Evolutionary conservation across 140 eudicot species (phyloP).

Genomic region (Bidens hawaiensis): DNA sequence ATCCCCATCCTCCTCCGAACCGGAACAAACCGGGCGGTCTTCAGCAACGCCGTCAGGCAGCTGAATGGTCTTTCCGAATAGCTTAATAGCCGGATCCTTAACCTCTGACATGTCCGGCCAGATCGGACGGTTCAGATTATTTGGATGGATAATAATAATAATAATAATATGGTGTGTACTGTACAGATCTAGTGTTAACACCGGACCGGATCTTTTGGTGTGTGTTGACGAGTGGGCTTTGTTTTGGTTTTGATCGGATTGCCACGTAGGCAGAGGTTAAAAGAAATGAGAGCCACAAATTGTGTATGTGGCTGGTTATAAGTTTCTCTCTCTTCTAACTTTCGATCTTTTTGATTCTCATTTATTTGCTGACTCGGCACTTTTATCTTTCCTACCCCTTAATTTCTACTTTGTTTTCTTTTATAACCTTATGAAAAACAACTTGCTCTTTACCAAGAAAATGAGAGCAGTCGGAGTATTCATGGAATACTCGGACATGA

Average conservation of each 20-base stretch:
- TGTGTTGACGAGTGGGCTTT: conserved; percentile 13
- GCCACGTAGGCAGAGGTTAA: conserved; percentile 50
- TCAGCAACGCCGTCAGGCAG: conserved; percentile 20
- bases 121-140: conserved; percentile 13
- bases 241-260: conserved; percentile 26
- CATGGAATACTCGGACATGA: too few relatives aligned
- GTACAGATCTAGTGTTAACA: conserved; percentile 22
- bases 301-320: conserved; percentile 59
- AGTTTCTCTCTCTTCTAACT: conserved; percentile 28
- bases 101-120: conserved; percentile 43
- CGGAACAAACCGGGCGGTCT: too few relatives aligned
- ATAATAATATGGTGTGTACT: neutral
- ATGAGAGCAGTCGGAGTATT: too few relatives aligned
- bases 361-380: conserved; percentile 29
- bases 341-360: conserved; percentile 32
- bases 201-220: conserved; percentile 15
- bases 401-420: neutral
- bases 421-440: neutral
- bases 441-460: too few relatives aligned
- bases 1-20: neutral
- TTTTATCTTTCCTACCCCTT: neutral
- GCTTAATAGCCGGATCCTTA: conserved; percentile 74
- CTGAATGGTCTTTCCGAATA: conserved; percentile 79
- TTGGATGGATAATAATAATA: conserved; percentile 14
- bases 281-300: conserved; percentile 63